phyloP scores from a whole-genome alignment of 768 basidiomycete genomes.

The Phylloporus arenicola region DNA sequence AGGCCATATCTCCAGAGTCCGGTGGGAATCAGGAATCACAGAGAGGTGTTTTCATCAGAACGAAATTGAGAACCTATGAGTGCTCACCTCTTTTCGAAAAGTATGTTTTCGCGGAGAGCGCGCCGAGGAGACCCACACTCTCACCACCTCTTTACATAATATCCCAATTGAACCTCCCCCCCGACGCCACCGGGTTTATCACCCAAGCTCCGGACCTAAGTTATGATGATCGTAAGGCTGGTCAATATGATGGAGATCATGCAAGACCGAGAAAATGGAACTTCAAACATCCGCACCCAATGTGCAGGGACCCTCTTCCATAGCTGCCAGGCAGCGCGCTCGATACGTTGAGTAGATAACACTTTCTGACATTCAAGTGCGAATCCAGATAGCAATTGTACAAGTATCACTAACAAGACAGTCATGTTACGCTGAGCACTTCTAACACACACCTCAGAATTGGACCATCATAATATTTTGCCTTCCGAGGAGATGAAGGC shows the following conservation, averaged over 20 bases:
- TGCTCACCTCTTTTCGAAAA: background rate
- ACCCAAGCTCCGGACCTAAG: background rate
- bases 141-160: background rate
- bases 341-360: no score
- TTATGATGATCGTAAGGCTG: background rate
- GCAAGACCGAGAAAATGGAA: no score
- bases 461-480: background rate
- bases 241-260: no score
- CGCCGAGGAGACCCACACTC: no score
- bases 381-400: background rate
- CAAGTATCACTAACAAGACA: background rate
- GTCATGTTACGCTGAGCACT: background rate
- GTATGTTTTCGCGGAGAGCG: background rate
- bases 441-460: background rate
- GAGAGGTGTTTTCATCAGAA: background rate
- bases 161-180: background rate
- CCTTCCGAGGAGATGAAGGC: background rate
- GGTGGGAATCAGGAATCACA: background rate
- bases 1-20: background rate
- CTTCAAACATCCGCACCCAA: background rate
- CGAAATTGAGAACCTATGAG: background rate
- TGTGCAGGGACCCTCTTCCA: background rate
- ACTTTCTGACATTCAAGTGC: background rate
- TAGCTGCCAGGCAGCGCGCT: background rate
- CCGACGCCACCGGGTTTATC: background rate